Percentiles rank a stretch among this genome's conserved stretches.
Evolutionary conservation across 164 flowering plant species (phyloP).

Genomic region (Magnolia changhungtana): DNA sequence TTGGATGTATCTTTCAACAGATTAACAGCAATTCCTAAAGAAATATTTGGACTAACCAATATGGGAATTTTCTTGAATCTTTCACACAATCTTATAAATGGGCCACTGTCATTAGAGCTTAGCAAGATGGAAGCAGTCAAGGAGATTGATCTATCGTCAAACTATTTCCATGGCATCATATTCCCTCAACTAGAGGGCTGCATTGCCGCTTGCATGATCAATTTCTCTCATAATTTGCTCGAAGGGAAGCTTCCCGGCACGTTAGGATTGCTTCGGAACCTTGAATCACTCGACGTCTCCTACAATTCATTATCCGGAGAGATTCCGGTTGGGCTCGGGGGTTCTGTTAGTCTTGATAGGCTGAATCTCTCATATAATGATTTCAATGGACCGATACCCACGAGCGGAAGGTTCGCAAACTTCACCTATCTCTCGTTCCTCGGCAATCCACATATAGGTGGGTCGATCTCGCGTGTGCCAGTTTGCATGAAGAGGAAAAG

Average conservation of each 20-base stretch:
- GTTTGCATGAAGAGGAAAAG: conserved; percentile 18
- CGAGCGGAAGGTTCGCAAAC: conserved; percentile 30
- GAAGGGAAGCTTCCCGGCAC: conserved; percentile 48
- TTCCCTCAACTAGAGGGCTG: conserved; percentile 42
- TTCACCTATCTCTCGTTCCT: conserved; percentile 35
- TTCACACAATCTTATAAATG: conserved; percentile 51
- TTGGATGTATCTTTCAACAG: conserved; percentile 55
- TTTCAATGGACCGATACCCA: conserved; percentile 43
- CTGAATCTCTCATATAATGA: conserved; percentile 54
- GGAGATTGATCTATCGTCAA: conserved; percentile 52
- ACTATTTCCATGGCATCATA: conserved; percentile 40
- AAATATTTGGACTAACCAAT: conserved; percentile 30
- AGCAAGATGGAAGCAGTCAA: conserved; percentile 41
- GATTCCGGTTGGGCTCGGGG: conserved; percentile 38
- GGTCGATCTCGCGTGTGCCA: conserved; percentile 24
- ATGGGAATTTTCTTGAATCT: conserved; percentile 46
- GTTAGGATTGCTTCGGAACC: conserved; percentile 39
- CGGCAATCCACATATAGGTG: conserved; percentile 43
- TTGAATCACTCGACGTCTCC: conserved; percentile 46
- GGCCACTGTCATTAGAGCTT: conserved; percentile 47
- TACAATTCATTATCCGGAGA: conserved; percentile 36
- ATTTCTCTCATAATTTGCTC: conserved; percentile 45
- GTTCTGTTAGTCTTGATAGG: conserved; percentile 26
- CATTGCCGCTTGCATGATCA: conserved; percentile 29
- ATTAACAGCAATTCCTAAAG: conserved; percentile 47